These are phyloP conservation scores for Musa balbisiana DNA, from an alignment of 202 grass and related monocot species.

Conservation along the genomic window DNA sequence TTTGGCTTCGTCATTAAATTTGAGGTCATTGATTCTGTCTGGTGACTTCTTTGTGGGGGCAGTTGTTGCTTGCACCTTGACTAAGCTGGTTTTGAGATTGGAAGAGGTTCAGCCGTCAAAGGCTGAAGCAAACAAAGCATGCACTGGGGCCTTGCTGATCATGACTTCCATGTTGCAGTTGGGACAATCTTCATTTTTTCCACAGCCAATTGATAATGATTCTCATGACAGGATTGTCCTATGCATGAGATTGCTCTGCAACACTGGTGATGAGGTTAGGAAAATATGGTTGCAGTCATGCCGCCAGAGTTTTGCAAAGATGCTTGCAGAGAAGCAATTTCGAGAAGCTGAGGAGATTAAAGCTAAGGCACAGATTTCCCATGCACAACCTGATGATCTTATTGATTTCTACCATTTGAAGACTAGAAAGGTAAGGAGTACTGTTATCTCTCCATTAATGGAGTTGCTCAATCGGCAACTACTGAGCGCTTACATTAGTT, in stretches of 20 bases:
- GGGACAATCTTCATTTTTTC: constrained; percentile 52
- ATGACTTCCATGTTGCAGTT: constrained; percentile 68
- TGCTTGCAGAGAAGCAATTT: constrained; percentile 84
- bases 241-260: constrained; percentile 70
- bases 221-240: constrained; percentile 59
- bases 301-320: constrained; percentile 56
- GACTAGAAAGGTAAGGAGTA: constrained; percentile 47
- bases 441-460: not conserved
- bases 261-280: constrained; percentile 49
- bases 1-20: constrained; percentile 36
- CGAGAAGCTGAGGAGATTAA: constrained; percentile 72
- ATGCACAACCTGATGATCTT: constrained; percentile 73
- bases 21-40: constrained; percentile 70
- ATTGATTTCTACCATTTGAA: constrained; percentile 92
- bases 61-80: constrained; percentile 45
- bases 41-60: constrained; percentile 74
- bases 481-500: not conserved
- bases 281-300: constrained; percentile 69
- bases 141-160: constrained; percentile 38
- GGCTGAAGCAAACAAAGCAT: constrained; percentile 52
- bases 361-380: constrained; percentile 49
- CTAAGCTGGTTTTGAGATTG: constrained; percentile 65
- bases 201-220: constrained; percentile 57
- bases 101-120: constrained; percentile 61
- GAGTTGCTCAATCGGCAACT: not conserved